Conservation (phyloP, 164 flowering plant species). For the Houttuynia cordata region DNA sequence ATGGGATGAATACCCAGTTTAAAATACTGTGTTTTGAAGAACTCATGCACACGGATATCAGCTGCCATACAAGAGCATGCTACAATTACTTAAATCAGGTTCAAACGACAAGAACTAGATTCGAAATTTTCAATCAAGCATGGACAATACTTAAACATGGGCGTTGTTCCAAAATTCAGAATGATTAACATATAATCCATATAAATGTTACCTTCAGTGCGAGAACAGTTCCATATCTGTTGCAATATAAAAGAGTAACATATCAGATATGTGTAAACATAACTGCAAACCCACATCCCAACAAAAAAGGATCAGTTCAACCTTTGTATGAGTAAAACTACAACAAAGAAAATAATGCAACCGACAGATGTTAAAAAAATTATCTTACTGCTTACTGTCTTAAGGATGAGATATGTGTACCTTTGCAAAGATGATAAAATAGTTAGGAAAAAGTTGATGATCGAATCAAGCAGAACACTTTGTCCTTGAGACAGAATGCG, state of each 20-base stretch:
- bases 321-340: too few relatives aligned
- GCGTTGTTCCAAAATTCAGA: neutral
- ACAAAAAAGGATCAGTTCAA: too few relatives aligned
- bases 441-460: too few relatives aligned
- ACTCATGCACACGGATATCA: constrained; percentile 84
- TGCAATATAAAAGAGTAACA: constrained; percentile 15
- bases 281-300: neutral
- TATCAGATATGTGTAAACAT: neutral
- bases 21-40: constrained; percentile 81
- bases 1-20: constrained; percentile 76
- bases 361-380: too few relatives aligned
- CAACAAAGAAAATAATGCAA: neutral
- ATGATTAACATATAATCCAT: too few relatives aligned
- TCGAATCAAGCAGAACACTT: too few relatives aligned
- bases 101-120: neutral
- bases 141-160: neutral
- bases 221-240: constrained; percentile 90
- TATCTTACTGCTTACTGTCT: too few relatives aligned
- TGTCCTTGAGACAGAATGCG: too few relatives aligned
- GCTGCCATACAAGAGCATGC: constrained; percentile 37
- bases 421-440: too few relatives aligned
- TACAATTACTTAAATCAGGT: neutral
- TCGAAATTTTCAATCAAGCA: neutral
- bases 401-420: too few relatives aligned
- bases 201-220: constrained; percentile 54